Percentiles rank a stretch among this genome's conserved stretches.
These are phyloP conservation scores for Macrocybe gigantea DNA, from an alignment of 768 basidiomycete species.

Conservation along the genomic window DNA sequence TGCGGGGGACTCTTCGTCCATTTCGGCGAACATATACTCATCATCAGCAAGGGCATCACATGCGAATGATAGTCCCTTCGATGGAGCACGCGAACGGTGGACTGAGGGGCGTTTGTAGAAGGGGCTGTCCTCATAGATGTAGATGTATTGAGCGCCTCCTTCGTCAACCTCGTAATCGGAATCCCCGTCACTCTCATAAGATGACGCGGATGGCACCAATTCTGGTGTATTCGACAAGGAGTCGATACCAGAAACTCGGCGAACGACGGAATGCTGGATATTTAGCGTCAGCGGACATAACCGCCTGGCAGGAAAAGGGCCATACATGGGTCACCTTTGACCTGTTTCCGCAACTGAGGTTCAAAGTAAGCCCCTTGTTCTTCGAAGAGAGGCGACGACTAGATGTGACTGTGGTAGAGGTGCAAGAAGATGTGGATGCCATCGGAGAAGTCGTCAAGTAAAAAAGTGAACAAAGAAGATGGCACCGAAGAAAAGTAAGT, in stretches of 20 bases:
- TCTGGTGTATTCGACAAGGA: too few species aligned
- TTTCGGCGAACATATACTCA: conserved; percentile 7
- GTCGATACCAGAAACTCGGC: too few species aligned
- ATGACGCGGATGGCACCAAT: not conserved
- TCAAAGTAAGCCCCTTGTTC: conserved; percentile 12
- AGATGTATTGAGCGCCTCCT: conserved; percentile 28
- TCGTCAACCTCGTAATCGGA: conserved; percentile 7
- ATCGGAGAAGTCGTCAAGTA: conserved; percentile 5
- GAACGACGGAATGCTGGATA: too few species aligned
- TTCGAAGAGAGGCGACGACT: conserved; percentile 7
- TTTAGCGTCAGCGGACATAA: too few species aligned
- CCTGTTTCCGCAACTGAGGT: not conserved
- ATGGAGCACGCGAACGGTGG: conserved; percentile 15
- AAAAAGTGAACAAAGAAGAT: conserved; percentile 2
- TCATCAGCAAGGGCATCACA: conserved; percentile 19
- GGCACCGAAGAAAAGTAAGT: not conserved
- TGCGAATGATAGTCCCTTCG: conserved; percentile 16
- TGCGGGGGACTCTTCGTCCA: not conserved
- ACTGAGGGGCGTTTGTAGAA: conserved; percentile 21
- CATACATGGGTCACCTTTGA: too few species aligned
- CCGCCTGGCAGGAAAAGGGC: too few species aligned
- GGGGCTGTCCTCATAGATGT: conserved; percentile 30
- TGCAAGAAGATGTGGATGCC: conserved; percentile 8
- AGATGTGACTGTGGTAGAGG: not conserved
- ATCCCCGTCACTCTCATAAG: conserved; percentile 2